Base-by-base conservation (phyloP, 495 filamentous ascomycete species). In the Rhypophila decipiens region DNA sequence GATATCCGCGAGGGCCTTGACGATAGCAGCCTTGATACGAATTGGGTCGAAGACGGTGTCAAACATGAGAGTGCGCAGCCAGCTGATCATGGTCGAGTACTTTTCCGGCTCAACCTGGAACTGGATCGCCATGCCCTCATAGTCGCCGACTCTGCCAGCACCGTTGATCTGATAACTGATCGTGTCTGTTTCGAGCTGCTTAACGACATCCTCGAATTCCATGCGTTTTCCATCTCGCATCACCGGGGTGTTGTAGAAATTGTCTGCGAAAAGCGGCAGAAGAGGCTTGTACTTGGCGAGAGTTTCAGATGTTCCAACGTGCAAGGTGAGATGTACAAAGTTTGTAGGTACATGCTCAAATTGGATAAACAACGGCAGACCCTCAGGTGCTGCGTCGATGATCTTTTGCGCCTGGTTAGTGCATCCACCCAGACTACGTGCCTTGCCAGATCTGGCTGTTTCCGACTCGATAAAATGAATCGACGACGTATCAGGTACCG, bases 241-340 rank as follows among this genome's bases (percentile, higher is more conserved):
- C 39, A 99, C 81, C 0, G 90, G 91, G 1, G 88, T 87, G 58
- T 87, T 89, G 72, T 97, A 99, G 74, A 96, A 95, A 52, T 90
- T 94, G 47, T 87, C 86, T 21, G 83, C 80, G 61, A 90, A 97
- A 19, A 97, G 73, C 1, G 86, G 71, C 12, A 97, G 67, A 10
- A 99, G 70, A 9, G 93, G 94, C 61, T 88, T 86, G 42, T 85
- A 73, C 46, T 86, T 74, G 4, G 83, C 71, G 0, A 88, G 85
- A 0, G 95, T 71, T 18, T 79, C 69, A 13, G 80, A 79, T 2
- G 88, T 91, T 39, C 87, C 87, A 29, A 96, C 63, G 34, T 95
- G 74, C 15, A 96, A 63, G 8, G 76, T 82, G 11, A 97, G 67
- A 49, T 87, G 82, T 36, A 95, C 88, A 59, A 99, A 99, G 55